Conservation (phyloP, 2,329 filamentous ascomycete species). For the Leptographium lundbergii region DNA sequence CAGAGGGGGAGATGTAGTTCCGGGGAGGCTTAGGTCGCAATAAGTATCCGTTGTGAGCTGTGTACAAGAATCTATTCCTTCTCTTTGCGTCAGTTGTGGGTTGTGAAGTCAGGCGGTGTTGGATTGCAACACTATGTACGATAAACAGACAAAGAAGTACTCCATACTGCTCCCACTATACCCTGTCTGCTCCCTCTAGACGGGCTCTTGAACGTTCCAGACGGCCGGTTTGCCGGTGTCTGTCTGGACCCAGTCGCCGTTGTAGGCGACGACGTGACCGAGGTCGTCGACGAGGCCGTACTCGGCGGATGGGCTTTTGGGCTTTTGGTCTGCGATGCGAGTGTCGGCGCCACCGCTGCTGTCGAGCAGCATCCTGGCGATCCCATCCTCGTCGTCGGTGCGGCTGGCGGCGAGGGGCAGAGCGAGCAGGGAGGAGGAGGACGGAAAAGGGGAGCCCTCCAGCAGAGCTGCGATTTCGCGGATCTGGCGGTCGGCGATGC, state of each 20-base stretch:
- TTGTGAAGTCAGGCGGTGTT: too few species aligned
- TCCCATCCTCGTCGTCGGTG: constrained; percentile 16
- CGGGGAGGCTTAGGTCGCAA: constrained; percentile 39
- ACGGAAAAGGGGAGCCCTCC: too few species aligned
- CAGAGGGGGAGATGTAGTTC: constrained; percentile 35
- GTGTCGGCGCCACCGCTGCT: too few species aligned
- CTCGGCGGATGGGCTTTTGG: too few species aligned
- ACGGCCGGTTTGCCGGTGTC: not conserved
- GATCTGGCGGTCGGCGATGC: constrained; percentile 33
- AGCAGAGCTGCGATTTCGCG: constrained; percentile 28
- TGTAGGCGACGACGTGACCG: constrained; percentile 2
- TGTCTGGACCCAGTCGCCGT: not conserved
- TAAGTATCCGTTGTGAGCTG: constrained; percentile 47
- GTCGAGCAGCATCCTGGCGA: constrained; percentile 30
- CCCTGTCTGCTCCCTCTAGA: too few species aligned
- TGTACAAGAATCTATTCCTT: constrained; percentile 33
- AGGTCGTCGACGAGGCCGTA: constrained; percentile 2
- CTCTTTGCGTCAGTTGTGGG: too few species aligned
- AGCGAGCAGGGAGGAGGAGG: constrained; percentile 25
- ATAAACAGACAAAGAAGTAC: too few species aligned
- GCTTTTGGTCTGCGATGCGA: constrained; percentile 21
- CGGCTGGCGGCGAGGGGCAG: constrained; percentile 27
- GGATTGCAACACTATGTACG: too few species aligned
- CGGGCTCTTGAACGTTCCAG: not conserved
- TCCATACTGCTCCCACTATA: too few species aligned